phyloP scores from a whole-genome alignment of 202 grass and related monocot genomes.

The Tripidium arundinaceum region DNA sequence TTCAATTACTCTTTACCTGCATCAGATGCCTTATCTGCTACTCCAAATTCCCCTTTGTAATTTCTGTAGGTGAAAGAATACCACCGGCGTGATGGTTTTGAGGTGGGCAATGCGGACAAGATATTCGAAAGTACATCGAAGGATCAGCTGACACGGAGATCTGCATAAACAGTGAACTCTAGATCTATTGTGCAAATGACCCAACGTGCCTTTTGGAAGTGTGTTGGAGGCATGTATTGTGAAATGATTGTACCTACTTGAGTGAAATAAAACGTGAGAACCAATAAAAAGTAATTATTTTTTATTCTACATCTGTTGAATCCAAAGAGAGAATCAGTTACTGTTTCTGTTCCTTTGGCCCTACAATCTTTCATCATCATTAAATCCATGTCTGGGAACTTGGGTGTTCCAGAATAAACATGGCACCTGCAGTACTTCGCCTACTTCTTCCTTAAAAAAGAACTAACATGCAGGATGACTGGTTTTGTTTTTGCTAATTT shows the following conservation, averaged over 20 bases:
- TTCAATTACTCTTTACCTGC: not conserved
- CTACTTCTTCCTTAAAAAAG: not conserved
- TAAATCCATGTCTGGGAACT: not conserved
- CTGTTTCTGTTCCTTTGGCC: not conserved
- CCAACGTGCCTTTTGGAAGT: slow-evolving; percentile 1
- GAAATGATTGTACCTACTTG: slow-evolving; percentile 12
- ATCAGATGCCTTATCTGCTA: not conserved
- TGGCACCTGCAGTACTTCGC: not conserved
- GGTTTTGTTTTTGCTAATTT: not conserved
- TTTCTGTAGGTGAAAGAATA: slow-evolving; percentile 70
- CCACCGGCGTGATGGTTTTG: slow-evolving; percentile 89
- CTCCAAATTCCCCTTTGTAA: slow-evolving; percentile 1
- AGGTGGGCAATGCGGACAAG: slow-evolving; percentile 97
- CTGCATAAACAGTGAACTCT: slow-evolving; percentile 37
- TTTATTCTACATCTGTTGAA: not conserved
- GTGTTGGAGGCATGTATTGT: slow-evolving; percentile 18
- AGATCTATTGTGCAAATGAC: not conserved
- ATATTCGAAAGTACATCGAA: slow-evolving; percentile 98
- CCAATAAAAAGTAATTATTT: slow-evolving; percentile 30
- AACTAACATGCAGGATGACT: not conserved
- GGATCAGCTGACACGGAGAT: slow-evolving; percentile 73
- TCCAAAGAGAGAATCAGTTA: slow-evolving; percentile 1
- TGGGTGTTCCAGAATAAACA: slow-evolving; percentile 9
- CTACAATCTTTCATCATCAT: not conserved
- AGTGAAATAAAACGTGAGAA: slow-evolving; percentile 14